Conservation (phyloP, 2,329 filamentous ascomycete genomes). For the Nakataea oryzae region DNA sequence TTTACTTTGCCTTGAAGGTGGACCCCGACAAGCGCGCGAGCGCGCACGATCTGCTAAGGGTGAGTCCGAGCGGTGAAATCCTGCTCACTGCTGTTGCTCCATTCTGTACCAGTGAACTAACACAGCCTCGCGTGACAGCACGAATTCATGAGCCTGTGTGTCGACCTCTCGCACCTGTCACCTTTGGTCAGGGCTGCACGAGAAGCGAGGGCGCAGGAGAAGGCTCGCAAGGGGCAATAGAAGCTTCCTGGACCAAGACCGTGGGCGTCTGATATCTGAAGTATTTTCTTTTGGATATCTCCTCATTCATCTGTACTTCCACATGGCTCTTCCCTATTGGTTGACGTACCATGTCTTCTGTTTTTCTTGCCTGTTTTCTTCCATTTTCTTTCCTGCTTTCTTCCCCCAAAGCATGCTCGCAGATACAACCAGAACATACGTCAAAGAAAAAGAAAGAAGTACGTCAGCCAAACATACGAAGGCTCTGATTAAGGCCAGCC, state of each 20-base stretch:
- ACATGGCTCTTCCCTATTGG: background rate
- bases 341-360: background rate
- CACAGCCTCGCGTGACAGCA: slow-evolving; percentile 38
- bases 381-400: background rate
- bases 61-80: slow-evolving; percentile 36
- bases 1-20: slow-evolving; percentile 88
- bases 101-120: slow-evolving; percentile 9
- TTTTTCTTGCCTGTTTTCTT: background rate
- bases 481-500: background rate
- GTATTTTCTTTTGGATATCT: background rate
- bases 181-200: slow-evolving; percentile 81
- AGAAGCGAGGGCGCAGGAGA: slow-evolving; percentile 77
- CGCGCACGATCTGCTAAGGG: slow-evolving; percentile 84
- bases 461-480: background rate
- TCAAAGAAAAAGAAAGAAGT: background rate
- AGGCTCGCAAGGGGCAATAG: slow-evolving; percentile 53
- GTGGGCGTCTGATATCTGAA: background rate
- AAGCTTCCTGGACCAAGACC: background rate
- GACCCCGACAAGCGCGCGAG: slow-evolving; percentile 95
- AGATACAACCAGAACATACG: background rate
- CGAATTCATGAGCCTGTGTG: slow-evolving; percentile 68
- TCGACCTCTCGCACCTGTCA: slow-evolving; percentile 66
- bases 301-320: background rate
- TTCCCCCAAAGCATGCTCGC: background rate
- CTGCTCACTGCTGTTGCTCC: slow-evolving; percentile 15